phyloP scores from a whole-genome alignment of 805 yeast genomes.

The Saturnispora quitensis region DNA sequence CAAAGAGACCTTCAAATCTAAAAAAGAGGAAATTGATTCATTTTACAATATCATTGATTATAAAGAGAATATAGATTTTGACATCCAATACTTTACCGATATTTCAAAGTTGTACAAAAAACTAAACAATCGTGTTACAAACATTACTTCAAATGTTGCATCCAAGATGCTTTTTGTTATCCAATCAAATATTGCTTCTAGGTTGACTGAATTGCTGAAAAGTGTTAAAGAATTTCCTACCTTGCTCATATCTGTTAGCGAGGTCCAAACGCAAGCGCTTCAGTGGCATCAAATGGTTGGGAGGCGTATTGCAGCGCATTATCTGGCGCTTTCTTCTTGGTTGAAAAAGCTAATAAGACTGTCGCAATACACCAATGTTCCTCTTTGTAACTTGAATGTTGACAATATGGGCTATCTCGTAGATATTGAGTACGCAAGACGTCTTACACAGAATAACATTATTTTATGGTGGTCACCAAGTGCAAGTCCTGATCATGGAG shows the following conservation, averaged over 20 bases:
- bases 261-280: conserved; percentile 56
- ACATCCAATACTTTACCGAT: conserved; percentile 45
- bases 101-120: conserved; percentile 46
- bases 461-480: conserved; percentile 91
- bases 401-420: conserved; percentile 71
- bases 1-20: conserved; percentile 40
- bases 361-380: conserved; percentile 69
- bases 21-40: conserved; percentile 36
- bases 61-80: conserved; percentile 44
- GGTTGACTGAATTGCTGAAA: conserved; percentile 38
- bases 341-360: conserved; percentile 53
- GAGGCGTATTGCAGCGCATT: conserved; percentile 59
- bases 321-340: conserved; percentile 68
- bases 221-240: conserved; percentile 51
- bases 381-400: conserved; percentile 75
- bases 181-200: conserved; percentile 58
- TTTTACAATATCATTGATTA: conserved; percentile 43
- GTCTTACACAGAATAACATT: conserved; percentile 51
- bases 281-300: conserved; percentile 72
- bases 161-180: conserved; percentile 55
- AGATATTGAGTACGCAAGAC: conserved; percentile 81
- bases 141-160: conserved; percentile 57
- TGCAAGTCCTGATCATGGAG: conserved; percentile 80
- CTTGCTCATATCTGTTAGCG: conserved; percentile 49
- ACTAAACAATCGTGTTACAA: conserved; percentile 43